Evolutionary conservation across 139 green algal genomes (phyloP), one percentile per base, ranked within the genome.

Genomic region (Tetraselmis chui): DNA sequence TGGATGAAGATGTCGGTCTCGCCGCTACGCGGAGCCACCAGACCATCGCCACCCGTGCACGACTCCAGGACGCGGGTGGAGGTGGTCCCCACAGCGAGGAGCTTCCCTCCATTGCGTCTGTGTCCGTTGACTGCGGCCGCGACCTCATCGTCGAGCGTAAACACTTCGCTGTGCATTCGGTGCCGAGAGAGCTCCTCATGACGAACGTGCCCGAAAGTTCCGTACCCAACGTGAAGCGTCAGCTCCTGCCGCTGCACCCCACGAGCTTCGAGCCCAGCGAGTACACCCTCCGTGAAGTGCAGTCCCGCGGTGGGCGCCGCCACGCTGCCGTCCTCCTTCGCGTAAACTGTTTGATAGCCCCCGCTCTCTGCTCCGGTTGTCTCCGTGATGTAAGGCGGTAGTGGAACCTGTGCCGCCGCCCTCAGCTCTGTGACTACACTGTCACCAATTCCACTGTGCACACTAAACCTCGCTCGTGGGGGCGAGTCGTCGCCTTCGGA

Each of bases 291-390:
- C 25, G 80, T 84, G 67, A 84, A 80, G 74, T 84, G 80, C 28
- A 84, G 27, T 25, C 58, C 58, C 28, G 80, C 80, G 28, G 80
- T 84, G 29, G 80, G 80, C 26, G 80, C 80, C 29, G 80, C 80
- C 23, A 84, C 80, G 29, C 58, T 79, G 23, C 80, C 80, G 28
- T 32, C 28, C 30, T 75, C 23, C 22, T 24, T 67, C 2, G 45
- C 80, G 29, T 79, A 84, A 11, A 84, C 59, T 2, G 80, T 84
- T 59, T 84, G 80, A n/a, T 84, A 84, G 28, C 30, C 67, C 2
- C 25, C 80, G 2, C 2, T 25, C 59, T 84, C 80, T 18, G n/a
- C 26, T 18, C 45, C 45, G 11, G 45, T 18, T 18, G 45, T 67
- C 11, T 5, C 5, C 11, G 5, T 5, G 45, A 67, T 67, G 45